phyloP scores from a whole-genome alignment of 768 basidiomycete species.

The Pisolithus marmoratus region DNA sequence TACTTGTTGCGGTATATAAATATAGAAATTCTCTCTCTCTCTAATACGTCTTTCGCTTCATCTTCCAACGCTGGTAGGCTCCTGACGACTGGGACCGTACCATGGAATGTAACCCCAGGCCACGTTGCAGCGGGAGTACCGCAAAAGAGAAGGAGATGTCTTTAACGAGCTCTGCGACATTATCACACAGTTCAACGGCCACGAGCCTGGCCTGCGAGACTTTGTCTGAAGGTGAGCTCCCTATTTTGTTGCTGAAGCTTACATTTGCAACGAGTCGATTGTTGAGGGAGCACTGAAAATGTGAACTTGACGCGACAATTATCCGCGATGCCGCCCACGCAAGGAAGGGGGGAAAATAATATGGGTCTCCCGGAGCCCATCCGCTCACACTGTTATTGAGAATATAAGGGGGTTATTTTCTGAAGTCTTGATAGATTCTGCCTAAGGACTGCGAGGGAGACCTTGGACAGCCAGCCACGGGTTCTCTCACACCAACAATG shows the following conservation, averaged over 20 bases:
- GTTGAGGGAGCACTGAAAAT: not conserved
- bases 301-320: too few species aligned
- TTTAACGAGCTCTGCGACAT: slow-evolving; percentile 12
- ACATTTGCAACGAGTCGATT: not conserved
- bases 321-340: too few species aligned
- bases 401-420: too few species aligned
- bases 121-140: slow-evolving; percentile 14
- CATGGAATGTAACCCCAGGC: slow-evolving; percentile 11
- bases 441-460: too few species aligned
- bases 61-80: not conserved
- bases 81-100: not conserved
- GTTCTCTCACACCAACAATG: too few species aligned
- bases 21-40: too few species aligned
- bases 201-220: slow-evolving; percentile 9
- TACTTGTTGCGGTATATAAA: too few species aligned
- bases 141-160: slow-evolving; percentile 16
- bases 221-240: slow-evolving; percentile 12
- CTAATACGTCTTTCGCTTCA: not conserved
- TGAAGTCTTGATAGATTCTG: too few species aligned
- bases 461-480: too few species aligned
- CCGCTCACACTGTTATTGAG: too few species aligned
- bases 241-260: not conserved
- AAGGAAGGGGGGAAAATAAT: too few species aligned
- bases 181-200: slow-evolving; percentile 10
- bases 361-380: too few species aligned